phyloP scores from a whole-genome alignment of 202 grass and related monocot genomes.

The Zizania palustris region DNA sequence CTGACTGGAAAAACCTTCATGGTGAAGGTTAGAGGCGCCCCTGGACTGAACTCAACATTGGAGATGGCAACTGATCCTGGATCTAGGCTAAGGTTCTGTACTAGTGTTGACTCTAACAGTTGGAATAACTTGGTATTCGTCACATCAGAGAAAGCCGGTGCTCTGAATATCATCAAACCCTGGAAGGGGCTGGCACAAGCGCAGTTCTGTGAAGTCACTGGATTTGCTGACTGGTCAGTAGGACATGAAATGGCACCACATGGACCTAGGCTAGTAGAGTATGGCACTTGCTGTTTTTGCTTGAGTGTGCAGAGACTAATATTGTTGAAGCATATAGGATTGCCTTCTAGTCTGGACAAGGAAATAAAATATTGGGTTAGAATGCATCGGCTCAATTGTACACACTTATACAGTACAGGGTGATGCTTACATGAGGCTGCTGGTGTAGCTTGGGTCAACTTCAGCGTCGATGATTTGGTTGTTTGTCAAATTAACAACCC shows the following conservation, averaged over 20 bases:
- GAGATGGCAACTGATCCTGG: conserved; percentile 57
- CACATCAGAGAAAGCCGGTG: conserved; percentile 51
- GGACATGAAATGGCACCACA: conserved; percentile 49
- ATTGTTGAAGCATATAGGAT: conserved; percentile 49
- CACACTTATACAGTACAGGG: conserved; percentile 17
- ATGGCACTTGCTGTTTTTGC: conserved; percentile 40
- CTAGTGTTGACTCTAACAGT: conserved; percentile 44
- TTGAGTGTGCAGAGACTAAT: conserved; percentile 40
- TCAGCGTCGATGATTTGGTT: conserved; percentile 35
- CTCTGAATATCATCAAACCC: conserved; percentile 60
- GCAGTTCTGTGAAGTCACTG: conserved; percentile 53
- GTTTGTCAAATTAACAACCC: conserved; percentile 56
- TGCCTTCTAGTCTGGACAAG: conserved; percentile 56
- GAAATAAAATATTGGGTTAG: conserved; percentile 17
- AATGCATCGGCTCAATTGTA: conserved; percentile 1
- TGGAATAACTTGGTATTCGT: conserved; percentile 49
- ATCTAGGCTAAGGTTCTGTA: conserved; percentile 39
- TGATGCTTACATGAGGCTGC: conserved; percentile 54
- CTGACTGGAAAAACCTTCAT: conserved; percentile 50
- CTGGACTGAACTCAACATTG: conserved; percentile 47
- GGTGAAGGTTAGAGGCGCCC: conserved; percentile 43
- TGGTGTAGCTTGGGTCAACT: conserved; percentile 37
- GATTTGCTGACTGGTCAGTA: conserved; percentile 51
- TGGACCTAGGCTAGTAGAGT: conserved; percentile 51
- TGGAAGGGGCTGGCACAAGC: conserved; percentile 55